Percentiles rank a stretch among this genome's conserved stretches.
These are phyloP conservation scores for Gymnopilus junonius DNA, from an alignment of 768 basidiomycete species.

Conservation along the genomic window DNA sequence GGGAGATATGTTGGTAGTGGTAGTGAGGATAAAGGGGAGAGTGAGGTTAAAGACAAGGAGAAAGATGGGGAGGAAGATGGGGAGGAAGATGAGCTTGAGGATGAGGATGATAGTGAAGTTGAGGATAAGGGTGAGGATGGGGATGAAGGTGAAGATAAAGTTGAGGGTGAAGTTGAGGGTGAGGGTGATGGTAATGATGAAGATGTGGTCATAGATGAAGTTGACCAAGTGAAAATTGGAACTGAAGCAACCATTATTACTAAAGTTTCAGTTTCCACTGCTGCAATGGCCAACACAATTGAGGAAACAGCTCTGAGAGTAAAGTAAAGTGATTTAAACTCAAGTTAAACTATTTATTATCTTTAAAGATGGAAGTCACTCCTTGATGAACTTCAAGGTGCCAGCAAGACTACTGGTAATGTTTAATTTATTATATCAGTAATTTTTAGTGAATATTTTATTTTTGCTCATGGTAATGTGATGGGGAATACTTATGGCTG, in stretches of 20 bases:
- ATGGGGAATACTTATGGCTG: neutral
- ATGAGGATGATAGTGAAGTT: neutral
- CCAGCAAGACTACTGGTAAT: neutral
- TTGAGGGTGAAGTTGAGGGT: too few species aligned
- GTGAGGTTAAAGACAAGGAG: neutral
- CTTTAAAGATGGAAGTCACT: neutral
- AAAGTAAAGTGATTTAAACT: neutral
- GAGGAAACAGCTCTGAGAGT: neutral
- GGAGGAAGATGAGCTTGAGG: neutral
- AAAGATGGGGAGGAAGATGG: neutral
- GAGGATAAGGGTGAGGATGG: too few species aligned
- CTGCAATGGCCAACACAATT: neutral
- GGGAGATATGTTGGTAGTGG: neutral
- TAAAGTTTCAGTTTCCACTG: neutral
- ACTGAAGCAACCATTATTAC: neutral
- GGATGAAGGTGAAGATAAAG: too few species aligned
- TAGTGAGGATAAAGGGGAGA: neutral
- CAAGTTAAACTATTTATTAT: neutral
- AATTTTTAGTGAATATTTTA: neutral
- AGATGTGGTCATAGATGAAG: too few species aligned
- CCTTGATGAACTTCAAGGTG: neutral
- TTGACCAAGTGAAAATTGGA: too few species aligned
- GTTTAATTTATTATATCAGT: neutral
- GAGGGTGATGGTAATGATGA: too few species aligned
- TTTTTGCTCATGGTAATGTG: neutral